Conservation (phyloP, 257 asterid species). For the Solanum paucissectum region DNA sequence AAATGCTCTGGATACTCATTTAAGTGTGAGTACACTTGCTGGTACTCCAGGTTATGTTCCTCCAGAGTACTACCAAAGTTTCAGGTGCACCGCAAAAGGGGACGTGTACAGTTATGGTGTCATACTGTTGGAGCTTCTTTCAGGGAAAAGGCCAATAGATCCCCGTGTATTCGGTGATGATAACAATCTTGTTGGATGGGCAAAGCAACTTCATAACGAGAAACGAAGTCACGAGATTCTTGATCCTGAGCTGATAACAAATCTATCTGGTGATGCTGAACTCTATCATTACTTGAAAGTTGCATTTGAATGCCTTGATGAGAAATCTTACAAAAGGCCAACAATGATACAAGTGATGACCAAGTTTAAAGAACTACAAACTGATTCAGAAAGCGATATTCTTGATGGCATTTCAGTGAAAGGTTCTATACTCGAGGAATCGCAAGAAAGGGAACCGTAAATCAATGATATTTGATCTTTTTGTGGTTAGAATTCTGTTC, state of each 20-base stretch:
- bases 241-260: conserved; percentile 48
- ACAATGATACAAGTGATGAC: conserved; percentile 98
- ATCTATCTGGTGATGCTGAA: conserved; percentile 52
- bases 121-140: conserved; percentile 75
- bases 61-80: conserved; percentile 95
- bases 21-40: conserved; percentile 90
- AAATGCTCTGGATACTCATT: conserved; percentile 76
- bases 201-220: conserved; percentile 53
- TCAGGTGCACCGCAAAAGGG: conserved; percentile 86
- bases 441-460: conserved; percentile 49
- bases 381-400: conserved; percentile 61
- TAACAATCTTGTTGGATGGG: conserved; percentile 95
- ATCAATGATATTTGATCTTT: neutral
- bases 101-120: conserved; percentile 96
- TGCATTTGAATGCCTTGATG: conserved; percentile 83
- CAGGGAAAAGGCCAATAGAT: conserved; percentile 88
- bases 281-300: conserved; percentile 59
- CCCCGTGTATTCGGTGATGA: conserved; percentile 71
- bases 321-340: conserved; percentile 68
- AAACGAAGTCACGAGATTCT: conserved; percentile 55
- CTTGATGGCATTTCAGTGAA: conserved; percentile 76
- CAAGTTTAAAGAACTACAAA: conserved; percentile 69
- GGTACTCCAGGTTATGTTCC: conserved; percentile 98
- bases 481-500: neutral
- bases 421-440: conserved; percentile 63